Conservation (phyloP, 306 rosid species). For the Pterocarpus macrocarpus region DNA sequence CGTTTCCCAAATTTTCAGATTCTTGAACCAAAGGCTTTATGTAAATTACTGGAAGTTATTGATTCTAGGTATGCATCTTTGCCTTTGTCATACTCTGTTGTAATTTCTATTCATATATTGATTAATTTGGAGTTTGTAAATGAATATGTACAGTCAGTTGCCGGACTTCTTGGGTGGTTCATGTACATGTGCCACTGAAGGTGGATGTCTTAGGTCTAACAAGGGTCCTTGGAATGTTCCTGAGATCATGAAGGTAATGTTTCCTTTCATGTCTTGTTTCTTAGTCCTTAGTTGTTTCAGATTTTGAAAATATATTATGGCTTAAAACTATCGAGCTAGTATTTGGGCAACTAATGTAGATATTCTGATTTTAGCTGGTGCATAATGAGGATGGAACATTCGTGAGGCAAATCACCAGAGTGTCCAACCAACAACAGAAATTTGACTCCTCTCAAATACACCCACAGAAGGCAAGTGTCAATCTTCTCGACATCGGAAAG, state of each 20-base stretch:
- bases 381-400: constrained; percentile 69
- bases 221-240: constrained; percentile 98
- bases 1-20: constrained; percentile 64
- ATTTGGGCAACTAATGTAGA: constrained; percentile 44
- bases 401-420: constrained; percentile 71
- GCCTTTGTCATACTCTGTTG: constrained; percentile 19
- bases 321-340: constrained; percentile 43
- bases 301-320: constrained; percentile 38
- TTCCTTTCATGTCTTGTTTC: constrained; percentile 21
- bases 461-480: constrained; percentile 69
- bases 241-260: constrained; percentile 82
- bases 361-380: constrained; percentile 75
- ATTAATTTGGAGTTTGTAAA: constrained; percentile 38
- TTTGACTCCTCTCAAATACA: constrained; percentile 58
- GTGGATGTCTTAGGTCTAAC: constrained; percentile 87
- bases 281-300: constrained; percentile 17
- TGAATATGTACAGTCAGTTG: constrained; percentile 77
- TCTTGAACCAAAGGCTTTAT: constrained; percentile 73
- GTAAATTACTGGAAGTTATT: constrained; percentile 78
- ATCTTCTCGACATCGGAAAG: constrained; percentile 24
- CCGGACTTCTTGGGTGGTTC: constrained; percentile 96
- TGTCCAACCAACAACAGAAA: constrained; percentile 58
- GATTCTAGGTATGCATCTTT: constrained; percentile 70
- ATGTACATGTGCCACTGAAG: constrained; percentile 80
- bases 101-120: constrained; percentile 24